Evolutionary conservation across 164 flowering plant genomes (phyloP), one percentile per base, ranked within the genome.

Genomic region (Echeveria elegans): DNA sequence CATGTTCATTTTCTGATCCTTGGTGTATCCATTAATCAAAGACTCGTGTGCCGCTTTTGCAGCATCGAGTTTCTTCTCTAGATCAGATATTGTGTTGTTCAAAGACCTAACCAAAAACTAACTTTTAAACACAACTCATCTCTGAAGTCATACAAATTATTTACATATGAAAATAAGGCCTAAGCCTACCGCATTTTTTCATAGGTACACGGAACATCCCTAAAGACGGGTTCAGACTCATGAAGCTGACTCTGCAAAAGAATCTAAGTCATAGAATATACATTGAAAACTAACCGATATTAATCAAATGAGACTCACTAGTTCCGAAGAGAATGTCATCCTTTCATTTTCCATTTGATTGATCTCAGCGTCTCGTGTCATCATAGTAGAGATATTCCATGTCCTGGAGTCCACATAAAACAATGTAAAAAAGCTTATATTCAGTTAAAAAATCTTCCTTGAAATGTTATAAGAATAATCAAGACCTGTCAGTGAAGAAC

Each of bases 31-130:
- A 40, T 40, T 2, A 11, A 72, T 72, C 68, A 80, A 36, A 65
- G 88, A 78, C 36, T 84, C 82, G 16, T 34, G 37, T 7, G 78
- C 77, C 9, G 84, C 83, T 73, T 78, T 83, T 34, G 87, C 84
- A 71, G 82, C 79, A 30, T 83, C 81, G 66, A 86, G 31, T 70
- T 85, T 85, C 81, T 70, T 80, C 80, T 86, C 89, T 67, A 84
- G 71, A 68, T 77, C 71, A 62, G 86, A 80, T 71, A 85, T 81
- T 29, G 81, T 80, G 70, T 77, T 81, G 43, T 83, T 87, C 66
- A 85, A 71, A 79, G 89, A 2, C 45, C 45, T 40, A 63, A 66
- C 26, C n/a, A 56, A 28, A 21, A 36, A 58, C 26, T 37, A 18
- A 34, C 23, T 60, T 19, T n/a, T n/a, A n/a, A n/a, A n/a, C 4